phyloP scores from a whole-genome alignment of 164 flowering plant genomes.

The Vitis rotundifolia region DNA sequence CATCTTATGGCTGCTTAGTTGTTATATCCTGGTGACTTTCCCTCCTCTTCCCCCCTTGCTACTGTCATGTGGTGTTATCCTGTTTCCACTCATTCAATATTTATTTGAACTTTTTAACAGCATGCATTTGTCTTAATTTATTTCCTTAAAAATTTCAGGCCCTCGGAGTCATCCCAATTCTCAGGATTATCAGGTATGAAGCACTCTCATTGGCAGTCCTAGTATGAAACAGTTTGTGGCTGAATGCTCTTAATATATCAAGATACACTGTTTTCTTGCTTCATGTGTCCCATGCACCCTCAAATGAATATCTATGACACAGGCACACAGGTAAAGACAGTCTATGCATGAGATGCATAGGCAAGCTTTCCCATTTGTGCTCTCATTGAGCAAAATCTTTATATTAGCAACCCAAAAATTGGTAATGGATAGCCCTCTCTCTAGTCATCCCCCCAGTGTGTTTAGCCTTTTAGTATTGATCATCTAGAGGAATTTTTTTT shows the following conservation, averaged over 20 bases:
- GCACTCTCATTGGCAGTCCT: neutral
- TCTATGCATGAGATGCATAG: neutral
- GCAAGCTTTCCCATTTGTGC: neutral
- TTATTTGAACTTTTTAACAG: neutral
- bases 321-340: neutral
- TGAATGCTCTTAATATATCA: neutral
- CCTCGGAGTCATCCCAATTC: conserved; percentile 44
- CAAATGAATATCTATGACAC: neutral
- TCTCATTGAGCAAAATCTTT: neutral
- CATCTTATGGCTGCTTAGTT: too few species aligned
- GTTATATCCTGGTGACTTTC: too few species aligned
- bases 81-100: neutral
- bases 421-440: too few species aligned
- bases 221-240: neutral
- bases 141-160: conserved; percentile 38
- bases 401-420: too few species aligned
- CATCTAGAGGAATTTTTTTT: too few species aligned
- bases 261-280: neutral
- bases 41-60: too few species aligned
- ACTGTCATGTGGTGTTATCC: too few species aligned
- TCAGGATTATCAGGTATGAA: conserved; percentile 59
- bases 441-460: too few species aligned
- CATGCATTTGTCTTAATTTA: neutral
- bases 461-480: too few species aligned
- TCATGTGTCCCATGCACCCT: neutral